A percentile compares a stretch with the other conserved stretches of the same genome.
Conservation (phyloP, 2,329 filamentous ascomycete genomes). For the Scopulariopsis brevicaulis region DNA sequence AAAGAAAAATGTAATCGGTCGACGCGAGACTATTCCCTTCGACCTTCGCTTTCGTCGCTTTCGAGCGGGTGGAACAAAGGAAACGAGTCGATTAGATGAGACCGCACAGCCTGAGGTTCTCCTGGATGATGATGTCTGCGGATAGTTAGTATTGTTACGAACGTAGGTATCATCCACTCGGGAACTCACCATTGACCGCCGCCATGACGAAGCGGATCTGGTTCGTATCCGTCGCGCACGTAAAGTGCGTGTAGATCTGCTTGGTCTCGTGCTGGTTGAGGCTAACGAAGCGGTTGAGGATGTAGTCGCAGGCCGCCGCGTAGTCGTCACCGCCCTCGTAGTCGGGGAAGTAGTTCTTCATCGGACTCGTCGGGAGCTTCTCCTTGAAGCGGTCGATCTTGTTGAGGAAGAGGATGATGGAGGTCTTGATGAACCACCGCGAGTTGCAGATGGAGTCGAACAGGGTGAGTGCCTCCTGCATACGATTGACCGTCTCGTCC, state of each 20-base stretch:
- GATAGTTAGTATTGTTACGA: slow-evolving; percentile 28
- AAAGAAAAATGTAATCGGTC: slow-evolving; percentile 1
- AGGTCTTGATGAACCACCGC: slow-evolving; percentile 82
- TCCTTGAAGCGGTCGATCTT: slow-evolving; percentile 86
- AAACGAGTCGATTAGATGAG: slow-evolving; percentile 59
- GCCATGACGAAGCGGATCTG: slow-evolving; percentile 99
- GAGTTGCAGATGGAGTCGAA: slow-evolving; percentile 86
- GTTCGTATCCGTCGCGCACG: slow-evolving; percentile 95
- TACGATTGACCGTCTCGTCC: slow-evolving; percentile 91
- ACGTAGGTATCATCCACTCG: not conserved
- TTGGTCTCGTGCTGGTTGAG: slow-evolving; percentile 99
- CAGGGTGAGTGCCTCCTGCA: slow-evolving; percentile 79
- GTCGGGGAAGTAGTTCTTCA: slow-evolving; percentile 82
- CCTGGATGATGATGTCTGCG: slow-evolving; percentile 97
- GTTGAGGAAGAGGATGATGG: slow-evolving; percentile 81
- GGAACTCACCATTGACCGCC: slow-evolving; percentile 78
- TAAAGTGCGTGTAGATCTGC: slow-evolving; percentile 99
- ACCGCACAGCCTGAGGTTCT: slow-evolving; percentile 94
- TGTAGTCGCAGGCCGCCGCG: slow-evolving; percentile 92
- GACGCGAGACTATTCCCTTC: not conserved
- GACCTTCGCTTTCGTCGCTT: not conserved
- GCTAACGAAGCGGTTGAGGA: slow-evolving; percentile 95
- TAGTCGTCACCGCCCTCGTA: slow-evolving; percentile 96
- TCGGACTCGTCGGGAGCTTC: slow-evolving; percentile 71
- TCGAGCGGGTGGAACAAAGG: not conserved